A percentile compares a stretch with the other conserved stretches of the same genome.
phyloP scores from a whole-genome alignment of 139 green algal species.

The Dunaliella sp. region DNA sequence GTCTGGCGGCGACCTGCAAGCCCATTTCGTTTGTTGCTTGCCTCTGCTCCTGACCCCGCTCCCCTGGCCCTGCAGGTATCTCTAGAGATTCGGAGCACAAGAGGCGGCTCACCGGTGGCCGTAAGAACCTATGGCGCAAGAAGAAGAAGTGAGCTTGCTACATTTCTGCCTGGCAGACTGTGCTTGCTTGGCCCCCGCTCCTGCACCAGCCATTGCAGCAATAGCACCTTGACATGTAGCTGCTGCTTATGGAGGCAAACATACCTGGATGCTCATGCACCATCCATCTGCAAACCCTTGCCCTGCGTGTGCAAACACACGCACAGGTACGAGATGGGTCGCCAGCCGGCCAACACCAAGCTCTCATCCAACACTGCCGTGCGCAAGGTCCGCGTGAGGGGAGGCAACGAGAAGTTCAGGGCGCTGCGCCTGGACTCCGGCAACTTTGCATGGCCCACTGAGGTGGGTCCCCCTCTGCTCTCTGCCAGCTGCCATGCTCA shows the following conservation, averaged over 20 bases:
- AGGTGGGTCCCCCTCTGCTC: slow-evolving; percentile 31
- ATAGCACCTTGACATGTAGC: background rate
- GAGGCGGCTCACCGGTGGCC: slow-evolving; percentile 89
- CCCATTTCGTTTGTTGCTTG: background rate
- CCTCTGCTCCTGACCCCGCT: too few species aligned
- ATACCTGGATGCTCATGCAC: background rate
- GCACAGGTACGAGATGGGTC: slow-evolving; percentile 94
- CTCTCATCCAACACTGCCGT: slow-evolving; percentile 89
- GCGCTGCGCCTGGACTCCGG: slow-evolving; percentile 94
- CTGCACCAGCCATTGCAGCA: background rate
- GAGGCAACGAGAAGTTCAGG: slow-evolving; percentile 98
- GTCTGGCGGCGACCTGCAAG: background rate
- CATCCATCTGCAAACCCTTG: background rate
- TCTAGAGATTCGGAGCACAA: slow-evolving; percentile 97
- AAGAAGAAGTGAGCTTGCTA: slow-evolving; percentile 98
- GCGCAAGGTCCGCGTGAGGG: slow-evolving; percentile 84
- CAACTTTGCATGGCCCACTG: slow-evolving; percentile 92
- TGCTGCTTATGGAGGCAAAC: background rate
- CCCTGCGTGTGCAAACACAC: too few species aligned
- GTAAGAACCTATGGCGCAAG: slow-evolving; percentile 97
- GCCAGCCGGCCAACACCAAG: slow-evolving; percentile 95
- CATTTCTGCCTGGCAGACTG: too few species aligned
- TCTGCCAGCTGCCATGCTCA: too few species aligned
- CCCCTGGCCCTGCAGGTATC: slow-evolving; percentile 79
- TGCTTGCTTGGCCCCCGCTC: background rate